phyloP scores from a whole-genome alignment of 2,329 filamentous ascomycete species.

The Emericellopsis atlantica region DNA sequence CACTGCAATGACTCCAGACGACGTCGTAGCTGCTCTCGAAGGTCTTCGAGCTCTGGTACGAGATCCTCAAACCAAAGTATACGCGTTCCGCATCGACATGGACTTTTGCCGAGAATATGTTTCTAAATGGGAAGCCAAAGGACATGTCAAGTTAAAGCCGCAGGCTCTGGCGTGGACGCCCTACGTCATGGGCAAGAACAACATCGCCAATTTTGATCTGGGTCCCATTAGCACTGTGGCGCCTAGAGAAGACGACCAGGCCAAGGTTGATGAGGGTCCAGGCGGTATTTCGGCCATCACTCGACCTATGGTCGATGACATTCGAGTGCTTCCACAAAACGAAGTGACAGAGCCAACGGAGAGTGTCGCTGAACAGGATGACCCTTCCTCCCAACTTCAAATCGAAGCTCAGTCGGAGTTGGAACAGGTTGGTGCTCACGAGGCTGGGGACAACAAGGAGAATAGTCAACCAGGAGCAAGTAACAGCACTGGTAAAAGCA shows the following conservation, averaged over 20 bases:
- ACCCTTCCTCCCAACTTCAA: slow-evolving; percentile 4
- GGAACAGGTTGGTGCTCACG: neutral
- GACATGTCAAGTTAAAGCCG: slow-evolving; percentile 73
- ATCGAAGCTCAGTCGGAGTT: slow-evolving; percentile 13
- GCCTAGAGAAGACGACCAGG: slow-evolving; percentile 63
- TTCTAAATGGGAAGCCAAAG: slow-evolving; percentile 77
- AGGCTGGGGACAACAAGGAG: slow-evolving; percentile 17
- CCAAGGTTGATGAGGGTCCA: slow-evolving; percentile 20
- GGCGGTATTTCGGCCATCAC: slow-evolving; percentile 8
- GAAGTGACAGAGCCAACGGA: neutral
- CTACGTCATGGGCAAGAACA: slow-evolving; percentile 87
- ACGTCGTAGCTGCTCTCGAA: slow-evolving; percentile 89
- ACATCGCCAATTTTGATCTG: slow-evolving; percentile 70
- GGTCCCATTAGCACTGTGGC: slow-evolving; percentile 76
- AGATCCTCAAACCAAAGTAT: slow-evolving; percentile 77
- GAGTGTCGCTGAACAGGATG: neutral
- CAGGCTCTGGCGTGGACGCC: slow-evolving; percentile 85
- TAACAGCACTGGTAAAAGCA: too few relatives aligned
- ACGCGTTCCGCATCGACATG: slow-evolving; percentile 79
- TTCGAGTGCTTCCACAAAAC: neutral
- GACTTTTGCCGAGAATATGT: slow-evolving; percentile 81
- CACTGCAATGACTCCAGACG: slow-evolving; percentile 91
- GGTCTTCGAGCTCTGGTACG: slow-evolving; percentile 79
- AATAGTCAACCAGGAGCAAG: slow-evolving; percentile 6
- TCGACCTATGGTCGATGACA: slow-evolving; percentile 11